Evolutionary conservation across 1,139 yeast genomes (phyloP).

Genomic region (Blastobotrys arbuscula): DNA sequence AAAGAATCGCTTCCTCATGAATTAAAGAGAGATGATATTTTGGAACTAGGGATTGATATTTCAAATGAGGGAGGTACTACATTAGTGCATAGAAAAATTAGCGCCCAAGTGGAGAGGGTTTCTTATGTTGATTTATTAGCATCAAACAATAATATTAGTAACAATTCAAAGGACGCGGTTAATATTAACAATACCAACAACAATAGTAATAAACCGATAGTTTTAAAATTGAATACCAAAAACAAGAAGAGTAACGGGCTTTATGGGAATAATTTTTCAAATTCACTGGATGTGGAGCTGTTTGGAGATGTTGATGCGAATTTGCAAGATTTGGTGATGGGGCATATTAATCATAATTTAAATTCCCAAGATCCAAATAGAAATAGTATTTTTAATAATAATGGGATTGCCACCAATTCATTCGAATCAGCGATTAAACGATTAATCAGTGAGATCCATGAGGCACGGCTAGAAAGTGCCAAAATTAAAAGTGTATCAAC

Average conservation of each 20-base stretch:
- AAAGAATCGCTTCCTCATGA: constrained; percentile 49
- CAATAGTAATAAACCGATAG: neutral
- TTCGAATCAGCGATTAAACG: constrained; percentile 45
- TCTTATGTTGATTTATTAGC: constrained; percentile 47
- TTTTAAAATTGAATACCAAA: neutral
- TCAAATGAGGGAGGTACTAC: constrained; percentile 52
- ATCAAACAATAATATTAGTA: neutral
- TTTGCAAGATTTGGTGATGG: constrained; percentile 55
- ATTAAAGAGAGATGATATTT: constrained; percentile 65
- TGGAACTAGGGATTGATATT: constrained; percentile 89
- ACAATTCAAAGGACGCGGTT: neutral
- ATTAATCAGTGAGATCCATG: constrained; percentile 44
- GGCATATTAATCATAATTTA: constrained; percentile 48
- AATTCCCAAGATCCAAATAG: constrained; percentile 25
- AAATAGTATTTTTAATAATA: constrained; percentile 54
- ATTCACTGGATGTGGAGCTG: constrained; percentile 62
- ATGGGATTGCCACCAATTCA: constrained; percentile 52
- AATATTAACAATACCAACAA: constrained; percentile 1
- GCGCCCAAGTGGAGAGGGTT: constrained; percentile 71
- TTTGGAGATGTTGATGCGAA: constrained; percentile 70
- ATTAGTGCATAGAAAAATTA: constrained; percentile 74
- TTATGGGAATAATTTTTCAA: constrained; percentile 9
- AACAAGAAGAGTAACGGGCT: neutral
- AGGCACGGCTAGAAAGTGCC: constrained; percentile 41
- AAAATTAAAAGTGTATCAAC: constrained; percentile 42